Percentiles rank a stretch among this genome's conserved stretches.
Conservation (phyloP, 352 stramenopile species). For the Pythium phragmitis region DNA sequence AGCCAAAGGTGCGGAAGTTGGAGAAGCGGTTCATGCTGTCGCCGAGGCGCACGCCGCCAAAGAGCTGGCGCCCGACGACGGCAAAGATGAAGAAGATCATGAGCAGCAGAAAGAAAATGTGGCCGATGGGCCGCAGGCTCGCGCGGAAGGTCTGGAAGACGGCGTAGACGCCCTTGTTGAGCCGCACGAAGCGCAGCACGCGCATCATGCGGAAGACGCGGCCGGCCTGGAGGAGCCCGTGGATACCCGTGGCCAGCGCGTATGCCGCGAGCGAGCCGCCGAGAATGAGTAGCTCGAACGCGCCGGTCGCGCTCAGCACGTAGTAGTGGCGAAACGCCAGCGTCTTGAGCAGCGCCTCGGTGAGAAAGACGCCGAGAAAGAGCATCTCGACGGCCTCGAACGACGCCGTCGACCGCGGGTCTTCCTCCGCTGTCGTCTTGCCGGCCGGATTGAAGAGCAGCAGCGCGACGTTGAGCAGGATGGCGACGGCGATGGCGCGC, state of each 20-base stretch:
- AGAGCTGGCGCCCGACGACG: conserved; percentile 70
- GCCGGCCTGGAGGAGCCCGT: conserved; percentile 65
- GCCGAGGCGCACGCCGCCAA: conserved; percentile 59
- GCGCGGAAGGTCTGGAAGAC: conserved; percentile 79
- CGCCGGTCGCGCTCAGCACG: conserved; percentile 45
- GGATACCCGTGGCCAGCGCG: conserved; percentile 58
- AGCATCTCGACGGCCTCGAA: conserved; percentile 69
- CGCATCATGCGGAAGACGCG: conserved; percentile 78
- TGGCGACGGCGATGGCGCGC: conserved; percentile 46
- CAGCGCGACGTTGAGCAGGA: conserved; percentile 70
- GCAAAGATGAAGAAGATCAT: conserved; percentile 86
- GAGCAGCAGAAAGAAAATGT: conserved; percentile 83
- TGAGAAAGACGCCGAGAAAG: conserved; percentile 59
- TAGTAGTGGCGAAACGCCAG: conserved; percentile 67
- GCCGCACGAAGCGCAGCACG: conserved; percentile 69
- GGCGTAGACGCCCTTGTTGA: conserved; percentile 69
- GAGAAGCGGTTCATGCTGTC: conserved; percentile 63
- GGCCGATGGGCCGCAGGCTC: conserved; percentile 57
- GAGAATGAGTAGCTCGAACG: conserved; percentile 69
- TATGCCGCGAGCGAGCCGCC: conserved; percentile 63
- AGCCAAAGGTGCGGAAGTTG: conserved; percentile 70
- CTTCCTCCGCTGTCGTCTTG: background rate
- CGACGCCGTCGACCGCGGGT: conserved; percentile 20
- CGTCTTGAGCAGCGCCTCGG: conserved; percentile 56
- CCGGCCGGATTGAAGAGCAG: conserved; percentile 58